A percentile compares a stretch with the other conserved stretches of the same genome.
phyloP scores from a whole-genome alignment of 1,284 basidiomycete species.

The Mixia osmundae region DNA sequence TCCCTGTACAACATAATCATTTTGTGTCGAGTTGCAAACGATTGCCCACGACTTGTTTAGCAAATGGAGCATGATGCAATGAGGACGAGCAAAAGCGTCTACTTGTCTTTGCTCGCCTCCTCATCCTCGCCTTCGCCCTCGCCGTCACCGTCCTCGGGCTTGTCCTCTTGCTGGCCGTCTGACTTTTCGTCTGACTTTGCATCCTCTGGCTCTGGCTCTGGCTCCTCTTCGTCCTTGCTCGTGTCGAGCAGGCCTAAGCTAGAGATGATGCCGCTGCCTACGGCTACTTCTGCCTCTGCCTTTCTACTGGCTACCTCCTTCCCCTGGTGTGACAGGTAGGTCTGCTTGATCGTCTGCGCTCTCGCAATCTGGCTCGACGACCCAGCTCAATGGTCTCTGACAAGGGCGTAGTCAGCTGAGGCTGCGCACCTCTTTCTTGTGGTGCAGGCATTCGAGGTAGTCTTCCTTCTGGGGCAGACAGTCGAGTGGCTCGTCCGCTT shows the following conservation, averaged over 20 bases:
- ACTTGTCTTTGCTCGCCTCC: no score
- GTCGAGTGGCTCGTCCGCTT: constrained; percentile 47
- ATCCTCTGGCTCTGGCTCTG: no score
- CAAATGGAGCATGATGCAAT: no score
- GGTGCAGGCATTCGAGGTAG: constrained; percentile 82
- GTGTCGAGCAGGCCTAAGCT: constrained; percentile 2
- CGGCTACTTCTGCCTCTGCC: constrained; percentile 6
- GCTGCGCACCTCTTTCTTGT: constrained; percentile 53
- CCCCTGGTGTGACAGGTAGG: constrained; percentile 15
- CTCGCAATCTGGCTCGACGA: constrained; percentile 12
- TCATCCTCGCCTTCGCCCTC: no score
- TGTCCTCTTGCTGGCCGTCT: no score
- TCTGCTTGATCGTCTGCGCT: constrained; percentile 15
- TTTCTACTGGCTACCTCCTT: constrained; percentile 13
- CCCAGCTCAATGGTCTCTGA: neutral
- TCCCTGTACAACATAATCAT: no score
- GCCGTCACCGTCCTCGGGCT: no score
- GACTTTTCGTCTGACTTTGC: no score
- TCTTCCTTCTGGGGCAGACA: constrained; percentile 57
- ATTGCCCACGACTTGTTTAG: no score
- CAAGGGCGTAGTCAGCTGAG: neutral
- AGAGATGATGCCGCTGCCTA: constrained; percentile 1
- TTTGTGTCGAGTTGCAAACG: no score
- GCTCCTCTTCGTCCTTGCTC: no score
- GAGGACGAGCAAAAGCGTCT: no score